These are phyloP conservation scores for Phialophora verrucosa DNA, from an alignment of 2,329 filamentous ascomycete genomes.

Conservation along the genomic window DNA sequence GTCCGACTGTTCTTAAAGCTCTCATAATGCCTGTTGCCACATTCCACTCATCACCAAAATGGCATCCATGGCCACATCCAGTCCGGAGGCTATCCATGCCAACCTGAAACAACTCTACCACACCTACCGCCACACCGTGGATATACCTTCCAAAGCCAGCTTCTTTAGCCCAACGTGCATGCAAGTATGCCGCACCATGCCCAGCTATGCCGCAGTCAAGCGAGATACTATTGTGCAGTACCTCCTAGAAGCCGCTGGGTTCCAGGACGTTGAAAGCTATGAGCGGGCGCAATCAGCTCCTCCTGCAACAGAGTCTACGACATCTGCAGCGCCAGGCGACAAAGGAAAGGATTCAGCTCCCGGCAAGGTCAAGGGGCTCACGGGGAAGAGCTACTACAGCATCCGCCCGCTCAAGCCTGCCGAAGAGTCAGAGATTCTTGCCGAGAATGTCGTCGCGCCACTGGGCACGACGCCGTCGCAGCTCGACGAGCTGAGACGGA, in stretches of 20 bases:
- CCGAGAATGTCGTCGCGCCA: constrained; percentile 3
- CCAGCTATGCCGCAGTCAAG: neutral
- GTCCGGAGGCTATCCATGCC: neutral
- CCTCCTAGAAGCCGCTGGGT: neutral
- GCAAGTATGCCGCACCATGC: constrained; percentile 3
- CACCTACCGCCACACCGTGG: neutral
- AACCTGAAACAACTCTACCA: constrained; percentile 1
- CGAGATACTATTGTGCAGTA: constrained; percentile 1
- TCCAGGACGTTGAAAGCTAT: constrained; percentile 1
- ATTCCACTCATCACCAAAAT: neutral
- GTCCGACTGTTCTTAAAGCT: neutral
- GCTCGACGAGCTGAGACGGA: constrained; percentile 2
- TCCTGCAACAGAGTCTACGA: neutral
- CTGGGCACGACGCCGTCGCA: neutral
- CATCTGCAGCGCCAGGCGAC: neutral
- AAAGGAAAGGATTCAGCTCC: neutral
- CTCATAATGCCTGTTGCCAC: neutral
- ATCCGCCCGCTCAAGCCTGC: neutral
- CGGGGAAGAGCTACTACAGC: constrained; percentile 6
- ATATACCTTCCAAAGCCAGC: constrained; percentile 2
- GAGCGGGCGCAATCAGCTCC: neutral
- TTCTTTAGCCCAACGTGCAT: constrained; percentile 1
- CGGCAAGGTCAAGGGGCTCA: neutral
- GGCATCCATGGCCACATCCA: neutral
- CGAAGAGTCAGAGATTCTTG: neutral